A percentile compares a stretch with the other conserved stretches of the same genome.
phyloP scores from a whole-genome alignment of 2,329 filamentous ascomycete genomes.

The Xylariaceae sp. region DNA sequence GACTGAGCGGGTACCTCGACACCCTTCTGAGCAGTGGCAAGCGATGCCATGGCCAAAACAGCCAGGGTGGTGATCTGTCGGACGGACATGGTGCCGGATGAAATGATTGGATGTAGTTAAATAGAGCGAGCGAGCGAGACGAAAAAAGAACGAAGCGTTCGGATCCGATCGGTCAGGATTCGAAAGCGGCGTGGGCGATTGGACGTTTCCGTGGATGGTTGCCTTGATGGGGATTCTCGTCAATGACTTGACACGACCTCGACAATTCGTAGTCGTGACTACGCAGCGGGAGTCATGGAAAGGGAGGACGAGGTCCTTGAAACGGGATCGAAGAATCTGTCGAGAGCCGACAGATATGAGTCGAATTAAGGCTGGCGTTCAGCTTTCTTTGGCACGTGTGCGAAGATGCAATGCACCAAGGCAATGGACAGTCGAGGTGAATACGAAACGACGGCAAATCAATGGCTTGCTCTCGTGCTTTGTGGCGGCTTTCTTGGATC shows the following conservation, averaged over 20 bases:
- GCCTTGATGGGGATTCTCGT: not conserved
- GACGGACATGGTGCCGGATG: conserved; percentile 25
- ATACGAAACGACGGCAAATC: conserved; percentile 10
- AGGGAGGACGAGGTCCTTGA: not conserved
- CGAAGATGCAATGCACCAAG: conserved; percentile 1
- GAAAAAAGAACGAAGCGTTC: not conserved
- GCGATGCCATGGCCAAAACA: conserved; percentile 25
- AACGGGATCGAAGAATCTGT: not conserved
- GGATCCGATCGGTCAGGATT: not conserved
- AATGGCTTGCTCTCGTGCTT: conserved; percentile 1
- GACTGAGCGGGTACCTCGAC: conserved; percentile 34
- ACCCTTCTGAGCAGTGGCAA: conserved; percentile 20
- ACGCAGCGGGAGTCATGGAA: conserved; percentile 15
- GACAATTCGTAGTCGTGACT: conserved; percentile 12
- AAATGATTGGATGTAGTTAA: conserved; percentile 4
- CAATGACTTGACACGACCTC: conserved; percentile 7
- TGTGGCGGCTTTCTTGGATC: not conserved
- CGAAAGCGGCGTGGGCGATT: not conserved
- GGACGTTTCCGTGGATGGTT: not conserved
- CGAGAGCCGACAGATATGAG: not conserved
- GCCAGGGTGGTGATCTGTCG: conserved; percentile 26
- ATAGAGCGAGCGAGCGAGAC: conserved; percentile 1
- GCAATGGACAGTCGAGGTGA: not conserved
- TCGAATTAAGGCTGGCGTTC: not conserved
- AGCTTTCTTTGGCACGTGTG: conserved; percentile 2